Base-by-base conservation (phyloP, 2,329 filamentous ascomycete genomes). In the Xylariaceae sp. region DNA sequence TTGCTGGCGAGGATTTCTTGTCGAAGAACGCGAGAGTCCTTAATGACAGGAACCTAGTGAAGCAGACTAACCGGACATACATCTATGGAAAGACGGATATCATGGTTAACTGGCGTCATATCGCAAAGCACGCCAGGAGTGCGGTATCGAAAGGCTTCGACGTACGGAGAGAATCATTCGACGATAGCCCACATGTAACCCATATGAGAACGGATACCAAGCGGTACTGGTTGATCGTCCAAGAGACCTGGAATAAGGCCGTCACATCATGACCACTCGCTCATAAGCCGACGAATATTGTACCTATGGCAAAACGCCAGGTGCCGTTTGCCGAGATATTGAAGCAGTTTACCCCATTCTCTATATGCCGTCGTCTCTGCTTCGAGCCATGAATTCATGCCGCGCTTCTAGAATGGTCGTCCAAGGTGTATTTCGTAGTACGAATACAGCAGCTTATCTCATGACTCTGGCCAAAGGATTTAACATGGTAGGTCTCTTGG, bases 211-310 rank as follows among this genome's bases (percentile, higher is more conserved):
- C 66, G 0, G 77, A 84, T 59, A 69, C 71, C 30, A 68, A 72
- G 51, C 72, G 80, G 57, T 85, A 85, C 66, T 84, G 82, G 82
- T 65, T 62, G 3, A 68, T 75, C 17, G 73, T 84, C 2, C 74
- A 66, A 47, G 73, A 77, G 57, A 74, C 75, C 1, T 85, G 81
- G 81, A 68, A 74, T 41, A 73, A 69, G 51, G 63, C 55, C 39
- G 52, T 55, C 51, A 23, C 53, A n/a, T 30, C 44, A 45, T 56
- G 39, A 62, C 15, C 49, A 15, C 6, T n/a, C 23, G 11, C 15
- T 11, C 17, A 30, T 18, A 23, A 13, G 5, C 41, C 13, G 9
- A 4, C 18, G 17, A 30, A 15, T 13, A 5, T 10, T 18, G 17
- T 18, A 18, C 17, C 17, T 18, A 35, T 51, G 49, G n/a, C 23